Evolutionary conservation across 179 eudicot species (phyloP), one percentile per base, ranked within the genome.

Genomic region (Beta lomatogona): DNA sequence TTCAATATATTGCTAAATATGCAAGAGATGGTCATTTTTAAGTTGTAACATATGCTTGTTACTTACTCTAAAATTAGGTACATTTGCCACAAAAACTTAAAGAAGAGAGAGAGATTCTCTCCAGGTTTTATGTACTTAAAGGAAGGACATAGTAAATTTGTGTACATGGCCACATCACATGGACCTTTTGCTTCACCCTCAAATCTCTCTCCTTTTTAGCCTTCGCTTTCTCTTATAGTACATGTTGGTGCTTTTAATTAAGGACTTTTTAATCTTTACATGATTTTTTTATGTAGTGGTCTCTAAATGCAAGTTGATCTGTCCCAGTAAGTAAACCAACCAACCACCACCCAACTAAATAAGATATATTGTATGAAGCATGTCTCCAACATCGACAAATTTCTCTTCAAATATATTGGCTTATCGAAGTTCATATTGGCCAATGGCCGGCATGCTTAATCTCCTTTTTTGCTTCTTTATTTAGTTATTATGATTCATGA

Each of bases 81-180:
- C 31, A 52, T 71, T 21, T 48, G 50, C 4, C 5, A 50, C 74
- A 9, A 71, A 46, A 18, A 19, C 18, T 53, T n/a, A 4, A 71
- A 71, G 75, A 50, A 21, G 13, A 46, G 22, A 22, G 73, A 69
- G 71, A 82, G 84, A 71, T 52, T 82, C 78, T 71, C 78, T 82
- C 85, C 85, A 82, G 85, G 85, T 82, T 82, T 82, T 50, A 82
- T 82, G 85, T 77, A 71, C 65, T 82, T 65, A 82, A 82, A 82
- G 81, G 59, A 73, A 77, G 76, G 65, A 82, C 73, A 82, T 60
- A 31, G 46, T 77, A 63, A 53, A 78, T 63, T 82, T 82, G 69
- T 66, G 15, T 79, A 79, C 75, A 54, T 68, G 81, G 80, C 80
- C 73, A 78, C 71, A 77, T 48, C 50, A 44, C 79, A 77, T 65